Evolutionary conservation across 768 basidiomycete genomes (phyloP).

Genomic region (Pulveroboletus sp.): DNA sequence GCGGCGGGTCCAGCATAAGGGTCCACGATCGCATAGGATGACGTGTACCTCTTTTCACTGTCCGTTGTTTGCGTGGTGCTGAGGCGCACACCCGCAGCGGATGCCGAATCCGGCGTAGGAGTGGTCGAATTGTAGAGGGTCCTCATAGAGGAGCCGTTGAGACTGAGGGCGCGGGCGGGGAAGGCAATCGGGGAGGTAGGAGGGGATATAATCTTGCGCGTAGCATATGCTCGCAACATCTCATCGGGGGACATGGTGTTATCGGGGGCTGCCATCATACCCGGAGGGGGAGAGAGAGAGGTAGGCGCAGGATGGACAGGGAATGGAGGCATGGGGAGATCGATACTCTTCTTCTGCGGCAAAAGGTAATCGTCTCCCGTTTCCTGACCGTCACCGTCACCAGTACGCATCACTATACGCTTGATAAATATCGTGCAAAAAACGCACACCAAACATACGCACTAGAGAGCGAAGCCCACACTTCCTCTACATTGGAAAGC

Average conservation of each 20-base stretch:
- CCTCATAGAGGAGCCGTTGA: constrained; percentile 27
- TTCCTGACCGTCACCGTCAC: constrained; percentile 28
- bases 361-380: constrained; percentile 46
- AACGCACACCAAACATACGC: constrained; percentile 24
- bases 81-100: background rate
- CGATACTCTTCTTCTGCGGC: constrained; percentile 23
- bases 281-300: constrained; percentile 36
- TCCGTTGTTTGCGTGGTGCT: constrained; percentile 5
- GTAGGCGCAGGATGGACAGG: constrained; percentile 30
- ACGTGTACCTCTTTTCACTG: constrained; percentile 24
- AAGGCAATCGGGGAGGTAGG: constrained; percentile 32
- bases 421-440: constrained; percentile 6
- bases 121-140: constrained; percentile 25
- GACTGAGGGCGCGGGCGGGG: constrained; percentile 25
- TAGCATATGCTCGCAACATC: constrained; percentile 74
- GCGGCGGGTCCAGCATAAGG: constrained; percentile 17
- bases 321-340: constrained; percentile 33
- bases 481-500: constrained; percentile 48
- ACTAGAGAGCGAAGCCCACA: constrained; percentile 70
- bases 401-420: constrained; percentile 70
- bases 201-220: constrained; percentile 36
- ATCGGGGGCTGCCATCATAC: constrained; percentile 42
- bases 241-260: constrained; percentile 63
- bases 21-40: constrained; percentile 24
- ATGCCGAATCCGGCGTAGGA: constrained; percentile 10